These are phyloP conservation scores for Ambrosia trifida DNA, from an alignment of 129 eudicot genomes.

Conservation along the genomic window DNA sequence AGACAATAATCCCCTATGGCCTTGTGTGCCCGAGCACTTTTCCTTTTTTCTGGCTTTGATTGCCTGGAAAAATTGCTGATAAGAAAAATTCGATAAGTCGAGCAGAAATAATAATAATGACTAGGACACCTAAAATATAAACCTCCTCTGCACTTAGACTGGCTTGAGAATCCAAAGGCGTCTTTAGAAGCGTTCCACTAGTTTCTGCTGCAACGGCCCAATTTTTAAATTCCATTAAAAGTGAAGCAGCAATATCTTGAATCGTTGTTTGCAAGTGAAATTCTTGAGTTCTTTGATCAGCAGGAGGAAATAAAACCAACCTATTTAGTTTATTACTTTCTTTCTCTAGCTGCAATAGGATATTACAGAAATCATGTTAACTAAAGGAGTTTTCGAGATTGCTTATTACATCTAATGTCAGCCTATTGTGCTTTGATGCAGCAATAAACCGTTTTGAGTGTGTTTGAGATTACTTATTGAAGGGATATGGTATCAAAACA, in stretches of 20 bases:
- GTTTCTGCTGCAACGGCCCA: slow-evolving; percentile 90
- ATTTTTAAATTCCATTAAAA: slow-evolving; percentile 92
- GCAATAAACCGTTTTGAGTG: background rate
- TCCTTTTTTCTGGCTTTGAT: slow-evolving; percentile 85
- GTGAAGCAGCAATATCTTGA: slow-evolving; percentile 97
- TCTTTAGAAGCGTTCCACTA: slow-evolving; percentile 85
- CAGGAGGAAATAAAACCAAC: slow-evolving; percentile 83
- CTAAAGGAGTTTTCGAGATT: background rate
- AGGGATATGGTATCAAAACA: no score
- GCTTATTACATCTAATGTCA: background rate
- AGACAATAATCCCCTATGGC: slow-evolving; percentile 94
- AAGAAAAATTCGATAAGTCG: slow-evolving; percentile 29
- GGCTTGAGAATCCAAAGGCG: slow-evolving; percentile 99
- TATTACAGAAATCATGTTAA: slow-evolving; percentile 6
- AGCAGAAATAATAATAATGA: slow-evolving; percentile 30
- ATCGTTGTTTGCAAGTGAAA: slow-evolving; percentile 88
- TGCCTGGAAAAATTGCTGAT: slow-evolving; percentile 55
- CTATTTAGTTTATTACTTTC: slow-evolving; percentile 61
- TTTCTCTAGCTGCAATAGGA: slow-evolving; percentile 66
- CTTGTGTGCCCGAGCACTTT: slow-evolving; percentile 94
- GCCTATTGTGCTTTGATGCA: background rate
- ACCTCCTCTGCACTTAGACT: slow-evolving; percentile 99
- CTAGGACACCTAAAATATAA: slow-evolving; percentile 90
- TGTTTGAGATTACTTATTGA: background rate
- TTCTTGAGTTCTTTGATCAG: slow-evolving; percentile 85